A percentile compares a stretch with the other conserved stretches of the same genome.
These are phyloP conservation scores for Pestalotiopsis sp. DNA, from an alignment of 2,329 filamentous ascomycete genomes.

Conservation along the genomic window DNA sequence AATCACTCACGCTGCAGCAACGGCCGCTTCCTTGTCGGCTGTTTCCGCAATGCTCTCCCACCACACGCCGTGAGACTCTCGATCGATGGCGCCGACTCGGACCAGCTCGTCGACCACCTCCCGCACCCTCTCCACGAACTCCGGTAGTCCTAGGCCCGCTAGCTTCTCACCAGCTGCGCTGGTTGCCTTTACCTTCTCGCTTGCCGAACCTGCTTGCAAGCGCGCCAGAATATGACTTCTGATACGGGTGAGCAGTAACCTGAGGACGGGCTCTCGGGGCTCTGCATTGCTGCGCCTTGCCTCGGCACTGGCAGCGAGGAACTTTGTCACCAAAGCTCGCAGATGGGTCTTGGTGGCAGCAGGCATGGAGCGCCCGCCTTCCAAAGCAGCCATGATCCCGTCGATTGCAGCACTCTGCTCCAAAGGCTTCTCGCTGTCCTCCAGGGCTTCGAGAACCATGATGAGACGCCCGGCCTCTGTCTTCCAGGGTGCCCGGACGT, in stretches of 20 bases:
- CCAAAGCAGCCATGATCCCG: slow-evolving; percentile 62
- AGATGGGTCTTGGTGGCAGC: slow-evolving; percentile 60
- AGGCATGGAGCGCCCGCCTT: slow-evolving; percentile 64
- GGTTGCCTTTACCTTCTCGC: slow-evolving; percentile 69
- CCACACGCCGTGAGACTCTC: slow-evolving; percentile 67
- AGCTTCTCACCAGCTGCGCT: slow-evolving; percentile 70
- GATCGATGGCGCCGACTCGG: slow-evolving; percentile 65
- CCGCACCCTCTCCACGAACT: slow-evolving; percentile 70
- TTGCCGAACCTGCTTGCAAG: slow-evolving; percentile 64
- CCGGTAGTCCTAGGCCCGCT: slow-evolving; percentile 67
- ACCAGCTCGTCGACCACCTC: slow-evolving; percentile 69
- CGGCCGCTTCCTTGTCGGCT: slow-evolving; percentile 43
- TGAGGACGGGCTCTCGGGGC: slow-evolving; percentile 58
- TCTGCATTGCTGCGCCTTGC: slow-evolving; percentile 41
- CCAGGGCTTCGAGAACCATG: slow-evolving; percentile 61
- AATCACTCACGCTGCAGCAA: neutral
- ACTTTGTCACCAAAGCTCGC: slow-evolving; percentile 56
- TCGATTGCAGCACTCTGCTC: slow-evolving; percentile 53
- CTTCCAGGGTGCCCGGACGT: slow-evolving; percentile 77
- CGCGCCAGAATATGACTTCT: slow-evolving; percentile 66
- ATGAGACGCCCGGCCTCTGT: slow-evolving; percentile 71
- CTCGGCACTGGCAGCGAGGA: slow-evolving; percentile 51
- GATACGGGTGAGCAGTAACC: slow-evolving; percentile 67
- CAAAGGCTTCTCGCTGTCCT: slow-evolving; percentile 41
- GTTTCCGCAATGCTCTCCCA: slow-evolving; percentile 67